Percentiles rank a stretch among this genome's conserved stretches.
Conservation (phyloP, 2,329 filamentous ascomycete species). For the Apiospora marii region DNA sequence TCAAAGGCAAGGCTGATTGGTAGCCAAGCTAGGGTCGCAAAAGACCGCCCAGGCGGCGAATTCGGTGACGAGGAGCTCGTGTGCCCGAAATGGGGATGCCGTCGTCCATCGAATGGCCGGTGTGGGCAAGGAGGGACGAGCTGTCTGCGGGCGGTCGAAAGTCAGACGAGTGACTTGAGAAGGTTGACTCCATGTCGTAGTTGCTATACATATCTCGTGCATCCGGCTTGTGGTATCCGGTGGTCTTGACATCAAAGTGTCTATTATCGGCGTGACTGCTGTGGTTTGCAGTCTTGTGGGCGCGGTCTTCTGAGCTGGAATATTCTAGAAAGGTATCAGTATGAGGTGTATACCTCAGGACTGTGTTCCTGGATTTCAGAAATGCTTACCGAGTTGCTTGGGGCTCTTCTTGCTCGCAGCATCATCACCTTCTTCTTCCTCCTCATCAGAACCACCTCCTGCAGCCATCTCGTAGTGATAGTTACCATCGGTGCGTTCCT, state of each 20-base stretch:
- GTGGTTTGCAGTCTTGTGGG: slow-evolving; percentile 21
- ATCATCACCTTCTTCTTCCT: slow-evolving; percentile 24
- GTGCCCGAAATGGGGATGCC: slow-evolving; percentile 25
- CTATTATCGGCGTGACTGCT: background rate
- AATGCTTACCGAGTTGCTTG: slow-evolving; percentile 35
- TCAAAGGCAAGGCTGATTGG: background rate
- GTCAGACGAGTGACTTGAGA: slow-evolving; percentile 28
- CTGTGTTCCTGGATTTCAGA: background rate
- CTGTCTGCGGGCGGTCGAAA: slow-evolving; percentile 26
- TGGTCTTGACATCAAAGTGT: slow-evolving; percentile 12
- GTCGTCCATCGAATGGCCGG: slow-evolving; percentile 41
- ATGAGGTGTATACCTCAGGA: background rate
- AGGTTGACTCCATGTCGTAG: slow-evolving; percentile 22
- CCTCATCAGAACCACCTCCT: slow-evolving; percentile 29
- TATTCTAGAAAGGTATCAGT: slow-evolving; percentile 32
- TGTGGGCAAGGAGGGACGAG: slow-evolving; percentile 40
- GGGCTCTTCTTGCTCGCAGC: slow-evolving; percentile 18
- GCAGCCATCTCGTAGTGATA: slow-evolving; percentile 30
- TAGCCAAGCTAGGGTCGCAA: background rate
- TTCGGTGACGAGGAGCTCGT: background rate
- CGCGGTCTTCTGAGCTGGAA: slow-evolving; percentile 31
- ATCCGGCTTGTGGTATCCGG: background rate
- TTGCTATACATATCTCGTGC: slow-evolving; percentile 23
- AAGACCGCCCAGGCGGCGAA: slow-evolving; percentile 12
- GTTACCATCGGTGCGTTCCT: slow-evolving; percentile 30